A percentile compares a stretch with the other conserved stretches of the same genome.
phyloP scores from a whole-genome alignment of 345 rosid genomes.

The Citrus medica region DNA sequence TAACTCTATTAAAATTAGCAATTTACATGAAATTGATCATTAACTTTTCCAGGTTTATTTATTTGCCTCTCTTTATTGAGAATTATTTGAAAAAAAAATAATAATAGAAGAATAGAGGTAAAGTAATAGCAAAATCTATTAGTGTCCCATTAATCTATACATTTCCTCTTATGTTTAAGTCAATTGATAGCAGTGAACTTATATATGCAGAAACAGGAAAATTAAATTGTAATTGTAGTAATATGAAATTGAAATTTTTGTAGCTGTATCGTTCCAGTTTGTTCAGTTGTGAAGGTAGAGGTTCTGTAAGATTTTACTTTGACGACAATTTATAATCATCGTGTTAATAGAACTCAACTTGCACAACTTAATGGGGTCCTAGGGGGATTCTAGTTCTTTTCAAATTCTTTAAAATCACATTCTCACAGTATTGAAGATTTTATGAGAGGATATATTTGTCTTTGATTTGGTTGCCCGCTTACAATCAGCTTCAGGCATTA shows the following conservation, averaged over 20 bases:
- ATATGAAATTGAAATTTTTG: not conserved
- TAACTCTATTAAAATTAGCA: not conserved
- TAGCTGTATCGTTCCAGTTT: not conserved
- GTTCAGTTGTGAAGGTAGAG: not conserved
- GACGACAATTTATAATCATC: not conserved
- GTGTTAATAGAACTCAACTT: not conserved
- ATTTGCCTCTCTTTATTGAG: too few species aligned
- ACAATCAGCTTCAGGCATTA: not conserved
- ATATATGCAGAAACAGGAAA: not conserved
- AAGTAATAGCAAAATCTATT: not conserved
- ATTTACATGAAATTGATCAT: not conserved
- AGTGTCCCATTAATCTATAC: not conserved
- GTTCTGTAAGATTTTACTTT: not conserved
- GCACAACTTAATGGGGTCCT: not conserved
- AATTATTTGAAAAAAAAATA: too few species aligned
- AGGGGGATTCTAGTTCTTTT: not conserved
- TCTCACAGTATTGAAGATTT: not conserved
- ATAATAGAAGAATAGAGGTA: not conserved
- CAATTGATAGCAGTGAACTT: not conserved
- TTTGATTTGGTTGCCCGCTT: not conserved
- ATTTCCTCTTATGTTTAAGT: not conserved
- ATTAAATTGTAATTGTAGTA: too few species aligned
- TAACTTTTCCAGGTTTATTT: not conserved
- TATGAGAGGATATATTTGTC: not conserved
- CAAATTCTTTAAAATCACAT: not conserved